These are phyloP conservation scores for Naematelia encephala DNA, from an alignment of 768 basidiomycete genomes.

Conservation along the genomic window DNA sequence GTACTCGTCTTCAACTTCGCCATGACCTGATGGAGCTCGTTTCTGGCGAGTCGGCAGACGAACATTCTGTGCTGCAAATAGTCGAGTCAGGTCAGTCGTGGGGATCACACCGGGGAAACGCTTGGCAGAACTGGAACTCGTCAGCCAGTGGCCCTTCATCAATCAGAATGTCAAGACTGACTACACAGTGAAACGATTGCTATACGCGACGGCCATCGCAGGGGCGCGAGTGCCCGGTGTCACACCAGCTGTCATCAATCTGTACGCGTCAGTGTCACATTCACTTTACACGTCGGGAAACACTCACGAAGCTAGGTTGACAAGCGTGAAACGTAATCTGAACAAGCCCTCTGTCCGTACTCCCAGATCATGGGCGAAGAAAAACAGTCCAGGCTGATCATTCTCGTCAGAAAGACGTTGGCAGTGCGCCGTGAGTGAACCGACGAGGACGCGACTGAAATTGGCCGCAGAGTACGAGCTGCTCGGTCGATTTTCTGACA, in stretches of 20 bases:
- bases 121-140: slow-evolving; percentile 65
- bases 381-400: slow-evolving; percentile 82
- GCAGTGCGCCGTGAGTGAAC: slow-evolving; percentile 81
- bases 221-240: slow-evolving; percentile 55
- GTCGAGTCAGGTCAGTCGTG: slow-evolving; percentile 36
- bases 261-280: slow-evolving; percentile 64
- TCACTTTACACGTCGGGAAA: neutral
- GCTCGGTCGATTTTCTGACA: neutral
- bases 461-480: slow-evolving; percentile 28
- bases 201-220: slow-evolving; percentile 69
- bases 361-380: slow-evolving; percentile 90
- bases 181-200: slow-evolving; percentile 77
- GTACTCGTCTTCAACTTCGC: neutral
- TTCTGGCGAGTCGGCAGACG: slow-evolving; percentile 34
- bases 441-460: slow-evolving; percentile 86
- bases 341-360: slow-evolving; percentile 91
- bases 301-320: slow-evolving; percentile 88
- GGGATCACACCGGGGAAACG: slow-evolving; percentile 80
- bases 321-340: slow-evolving; percentile 77
- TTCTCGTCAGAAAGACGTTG: slow-evolving; percentile 80
- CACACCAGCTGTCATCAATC: slow-evolving; percentile 49
- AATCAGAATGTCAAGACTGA: slow-evolving; percentile 19
- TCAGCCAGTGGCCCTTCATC: neutral
- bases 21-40: slow-evolving; percentile 2
- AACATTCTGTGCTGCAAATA: slow-evolving; percentile 38